These are phyloP conservation scores for Sporothrix inflata DNA, from an alignment of 2,329 filamentous ascomycete species.

Conservation along the genomic window DNA sequence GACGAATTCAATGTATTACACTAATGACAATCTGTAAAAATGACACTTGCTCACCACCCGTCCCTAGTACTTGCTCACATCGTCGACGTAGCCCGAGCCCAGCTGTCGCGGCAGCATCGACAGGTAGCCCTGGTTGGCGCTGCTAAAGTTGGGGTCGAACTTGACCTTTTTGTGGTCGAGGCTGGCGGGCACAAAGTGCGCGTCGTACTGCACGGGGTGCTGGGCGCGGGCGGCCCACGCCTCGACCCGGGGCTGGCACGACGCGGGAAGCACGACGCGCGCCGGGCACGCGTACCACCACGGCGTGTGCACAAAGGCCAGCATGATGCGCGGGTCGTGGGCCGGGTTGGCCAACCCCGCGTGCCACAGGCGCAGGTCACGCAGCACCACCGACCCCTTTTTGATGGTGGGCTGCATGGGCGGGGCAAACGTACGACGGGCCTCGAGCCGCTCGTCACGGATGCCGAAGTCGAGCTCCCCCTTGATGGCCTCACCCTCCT, in stretches of 20 bases:
- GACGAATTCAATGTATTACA: too few relatives aligned
- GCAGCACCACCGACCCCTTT: constrained; percentile 50
- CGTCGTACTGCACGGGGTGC: constrained; percentile 29
- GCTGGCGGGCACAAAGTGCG: constrained; percentile 34
- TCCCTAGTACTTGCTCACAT: constrained; percentile 3
- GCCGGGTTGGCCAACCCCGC: constrained; percentile 52
- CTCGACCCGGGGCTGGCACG: neutral
- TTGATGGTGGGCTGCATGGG: constrained; percentile 47
- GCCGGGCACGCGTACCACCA: constrained; percentile 42
- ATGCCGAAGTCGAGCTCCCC: constrained; percentile 29
- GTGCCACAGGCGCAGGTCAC: constrained; percentile 55
- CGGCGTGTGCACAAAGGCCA: constrained; percentile 44
- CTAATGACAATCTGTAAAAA: neutral
- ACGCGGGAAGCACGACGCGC: constrained; percentile 30
- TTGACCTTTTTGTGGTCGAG: constrained; percentile 36
- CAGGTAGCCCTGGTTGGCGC: constrained; percentile 33
- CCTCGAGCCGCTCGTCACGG: constrained; percentile 37
- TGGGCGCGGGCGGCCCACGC: neutral
- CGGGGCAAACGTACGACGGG: constrained; percentile 40
- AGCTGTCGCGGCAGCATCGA: constrained; percentile 30
- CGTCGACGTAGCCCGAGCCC: constrained; percentile 10
- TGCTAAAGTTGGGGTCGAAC: constrained; percentile 39
- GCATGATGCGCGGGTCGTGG: constrained; percentile 50
- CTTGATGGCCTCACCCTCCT: neutral
- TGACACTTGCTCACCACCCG: too few relatives aligned